Percentiles rank a stretch among this genome's conserved stretches.
Conservation (phyloP, 768 basidiomycete species). For the Rhizopogon sp. region DNA sequence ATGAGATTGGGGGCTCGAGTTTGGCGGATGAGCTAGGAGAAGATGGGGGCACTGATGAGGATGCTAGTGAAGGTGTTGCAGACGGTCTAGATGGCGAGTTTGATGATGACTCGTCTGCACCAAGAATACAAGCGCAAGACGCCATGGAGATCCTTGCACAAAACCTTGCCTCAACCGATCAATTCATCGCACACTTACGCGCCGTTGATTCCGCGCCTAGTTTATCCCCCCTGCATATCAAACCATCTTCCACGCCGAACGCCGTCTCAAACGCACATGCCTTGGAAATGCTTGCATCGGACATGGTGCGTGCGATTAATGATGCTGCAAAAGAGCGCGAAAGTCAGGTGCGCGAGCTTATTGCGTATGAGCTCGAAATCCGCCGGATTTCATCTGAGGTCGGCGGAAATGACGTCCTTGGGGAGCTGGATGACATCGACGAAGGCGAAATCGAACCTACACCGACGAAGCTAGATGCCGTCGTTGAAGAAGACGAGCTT, state of each 20-base stretch:
- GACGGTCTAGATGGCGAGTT: slow-evolving; percentile 20
- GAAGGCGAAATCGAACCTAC: slow-evolving; percentile 26
- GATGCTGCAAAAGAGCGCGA: slow-evolving; percentile 74
- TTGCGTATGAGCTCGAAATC: slow-evolving; percentile 77
- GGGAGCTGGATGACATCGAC: slow-evolving; percentile 62
- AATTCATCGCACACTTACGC: slow-evolving; percentile 69
- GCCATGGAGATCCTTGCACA: slow-evolving; percentile 69
- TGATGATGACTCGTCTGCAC: slow-evolving; percentile 19
- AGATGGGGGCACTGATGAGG: slow-evolving; percentile 8
- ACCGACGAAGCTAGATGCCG: slow-evolving; percentile 25
- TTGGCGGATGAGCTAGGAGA: slow-evolving; percentile 33
- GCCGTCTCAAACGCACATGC: slow-evolving; percentile 17
- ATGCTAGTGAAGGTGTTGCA: slow-evolving; percentile 8
- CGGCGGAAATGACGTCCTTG: slow-evolving; percentile 70
- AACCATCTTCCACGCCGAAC: slow-evolving; percentile 15
- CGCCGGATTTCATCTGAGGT: slow-evolving; percentile 72
- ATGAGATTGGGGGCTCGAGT: slow-evolving; percentile 24
- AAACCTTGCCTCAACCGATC: slow-evolving; percentile 72
- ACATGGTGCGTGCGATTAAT: slow-evolving; percentile 74
- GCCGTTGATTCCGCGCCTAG: slow-evolving; percentile 55
- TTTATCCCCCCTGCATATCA: slow-evolving; percentile 30
- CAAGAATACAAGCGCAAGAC: slow-evolving; percentile 36
- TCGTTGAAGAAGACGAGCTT: slow-evolving; percentile 35
- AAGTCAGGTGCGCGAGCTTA: slow-evolving; percentile 71
- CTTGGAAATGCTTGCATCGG: slow-evolving; percentile 68